A percentile compares a stretch with the other conserved stretches of the same genome.
These are phyloP conservation scores for Xylaria sp. DNA, from an alignment of 2,329 filamentous ascomycete genomes.

Conservation along the genomic window DNA sequence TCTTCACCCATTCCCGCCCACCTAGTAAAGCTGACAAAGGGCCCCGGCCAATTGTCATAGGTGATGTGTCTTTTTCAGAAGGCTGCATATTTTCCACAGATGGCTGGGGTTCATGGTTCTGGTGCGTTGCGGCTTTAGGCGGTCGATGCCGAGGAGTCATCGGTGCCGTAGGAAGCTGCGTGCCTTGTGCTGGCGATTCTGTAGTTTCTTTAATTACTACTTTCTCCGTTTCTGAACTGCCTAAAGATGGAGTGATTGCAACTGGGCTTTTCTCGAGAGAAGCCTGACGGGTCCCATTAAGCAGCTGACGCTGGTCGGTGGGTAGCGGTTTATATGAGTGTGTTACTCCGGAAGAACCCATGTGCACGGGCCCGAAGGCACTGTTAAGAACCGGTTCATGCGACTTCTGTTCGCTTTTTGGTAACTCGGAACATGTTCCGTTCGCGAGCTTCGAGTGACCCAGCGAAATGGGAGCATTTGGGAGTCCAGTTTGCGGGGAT, in stretches of 20 bases:
- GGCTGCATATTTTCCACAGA: conserved; percentile 1
- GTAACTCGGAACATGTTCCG: background rate
- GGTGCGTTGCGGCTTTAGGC: background rate
- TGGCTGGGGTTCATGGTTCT: conserved; percentile 2
- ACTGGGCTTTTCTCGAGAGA: conserved; percentile 10
- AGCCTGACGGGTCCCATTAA: conserved; percentile 14
- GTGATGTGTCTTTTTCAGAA: background rate
- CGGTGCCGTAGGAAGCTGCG: background rate
- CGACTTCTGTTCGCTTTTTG: conserved; percentile 15
- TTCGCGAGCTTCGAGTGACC: conserved; percentile 16
- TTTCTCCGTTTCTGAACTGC: conserved; percentile 4
- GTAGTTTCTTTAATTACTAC: background rate
- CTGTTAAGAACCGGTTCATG: conserved; percentile 4
- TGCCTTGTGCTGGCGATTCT: conserved; percentile 2
- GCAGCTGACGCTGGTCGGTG: conserved; percentile 4
- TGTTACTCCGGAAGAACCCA: background rate
- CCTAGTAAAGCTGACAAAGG: conserved; percentile 27
- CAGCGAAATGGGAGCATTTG: conserved; percentile 12
- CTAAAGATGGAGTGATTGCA: conserved; percentile 1
- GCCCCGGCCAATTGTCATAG: background rate
- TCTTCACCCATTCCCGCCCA: conserved; percentile 34
- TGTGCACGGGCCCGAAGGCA: conserved; percentile 10
- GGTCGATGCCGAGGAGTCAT: background rate
- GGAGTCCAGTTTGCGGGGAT: background rate
- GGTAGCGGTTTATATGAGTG: background rate